A percentile compares a stretch with the other conserved stretches of the same genome.
These are phyloP conservation scores for Stagonosporopsis cucurbitacearum DNA, from an alignment of 2,329 filamentous ascomycete species.

Conservation along the genomic window DNA sequence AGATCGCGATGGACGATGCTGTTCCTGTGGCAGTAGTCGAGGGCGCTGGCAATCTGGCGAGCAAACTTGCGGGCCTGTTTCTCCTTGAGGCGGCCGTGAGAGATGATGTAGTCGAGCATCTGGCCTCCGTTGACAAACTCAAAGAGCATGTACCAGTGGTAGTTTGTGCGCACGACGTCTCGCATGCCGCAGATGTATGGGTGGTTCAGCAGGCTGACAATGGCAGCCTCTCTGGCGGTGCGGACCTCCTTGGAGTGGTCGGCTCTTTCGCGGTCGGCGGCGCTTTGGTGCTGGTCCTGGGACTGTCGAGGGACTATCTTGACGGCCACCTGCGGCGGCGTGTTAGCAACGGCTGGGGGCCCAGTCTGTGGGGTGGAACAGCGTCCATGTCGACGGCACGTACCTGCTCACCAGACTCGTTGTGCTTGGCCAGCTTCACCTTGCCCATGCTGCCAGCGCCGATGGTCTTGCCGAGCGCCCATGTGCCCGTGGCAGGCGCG, in stretches of 20 bases:
- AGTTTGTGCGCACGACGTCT: constrained; percentile 93
- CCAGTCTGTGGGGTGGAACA: too few species aligned
- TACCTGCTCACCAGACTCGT: constrained; percentile 90
- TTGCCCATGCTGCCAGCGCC: constrained; percentile 99
- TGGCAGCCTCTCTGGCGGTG: constrained; percentile 92
- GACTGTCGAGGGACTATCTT: constrained; percentile 95
- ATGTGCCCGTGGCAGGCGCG: constrained; percentile 82
- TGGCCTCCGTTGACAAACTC: constrained; percentile 99
- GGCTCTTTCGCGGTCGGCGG: constrained; percentile 81
- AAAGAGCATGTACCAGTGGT: constrained; percentile 99
- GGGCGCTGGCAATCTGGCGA: constrained; percentile 91
- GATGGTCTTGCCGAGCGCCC: constrained; percentile 95
- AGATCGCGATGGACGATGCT: constrained; percentile 97
- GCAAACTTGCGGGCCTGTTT: constrained; percentile 98
- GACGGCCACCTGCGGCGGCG: constrained; percentile 75
- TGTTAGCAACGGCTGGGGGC: constrained; percentile 14
- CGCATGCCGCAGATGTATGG: constrained; percentile 96
- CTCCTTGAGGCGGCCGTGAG: constrained; percentile 95
- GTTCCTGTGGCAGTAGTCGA: constrained; percentile 98
- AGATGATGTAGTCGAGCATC: constrained; percentile 99
- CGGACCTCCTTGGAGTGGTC: constrained; percentile 97
- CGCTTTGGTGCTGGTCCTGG: constrained; percentile 78
- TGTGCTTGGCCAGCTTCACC: constrained; percentile 91
- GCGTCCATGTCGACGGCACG: constrained; percentile 30
- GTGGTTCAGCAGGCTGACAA: constrained; percentile 91